Conservation (phyloP, 2,329 filamentous ascomycete species). For the Sporothrix inflata region DNA sequence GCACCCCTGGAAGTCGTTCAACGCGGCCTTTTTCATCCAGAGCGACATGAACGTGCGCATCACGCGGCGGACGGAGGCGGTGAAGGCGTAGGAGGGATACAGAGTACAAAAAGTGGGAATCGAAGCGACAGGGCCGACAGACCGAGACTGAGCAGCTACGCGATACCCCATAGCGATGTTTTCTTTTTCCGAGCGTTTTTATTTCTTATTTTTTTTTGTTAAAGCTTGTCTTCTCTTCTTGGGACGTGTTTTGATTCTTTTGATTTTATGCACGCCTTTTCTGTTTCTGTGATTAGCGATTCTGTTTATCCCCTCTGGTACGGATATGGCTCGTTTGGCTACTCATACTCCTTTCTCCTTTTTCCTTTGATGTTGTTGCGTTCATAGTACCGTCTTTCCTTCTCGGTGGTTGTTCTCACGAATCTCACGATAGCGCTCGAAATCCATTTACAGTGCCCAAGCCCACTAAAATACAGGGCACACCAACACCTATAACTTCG, state of each 20-base stretch:
- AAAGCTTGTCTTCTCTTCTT: neutral
- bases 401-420: neutral
- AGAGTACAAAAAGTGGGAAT: neutral
- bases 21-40: slow-evolving; percentile 34
- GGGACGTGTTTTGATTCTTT: no score
- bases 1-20: slow-evolving; percentile 40
- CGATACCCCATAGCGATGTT: slow-evolving; percentile 20
- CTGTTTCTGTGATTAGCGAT: neutral
- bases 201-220: neutral
- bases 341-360: no score
- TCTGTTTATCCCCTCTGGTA: no score
- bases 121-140: neutral
- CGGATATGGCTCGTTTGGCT: no score
- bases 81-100: neutral
- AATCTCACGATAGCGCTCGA: neutral
- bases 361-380: neutral
- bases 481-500: neutral
- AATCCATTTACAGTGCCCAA: neutral
- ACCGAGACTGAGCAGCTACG: slow-evolving; percentile 10
- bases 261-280: neutral
- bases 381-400: no score
- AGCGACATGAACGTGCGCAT: slow-evolving; percentile 32
- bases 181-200: neutral
- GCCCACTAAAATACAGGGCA: neutral
- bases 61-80: slow-evolving; percentile 23